Base-by-base conservation (phyloP, 306 rosid genomes). In the Castanea mollissima region DNA sequence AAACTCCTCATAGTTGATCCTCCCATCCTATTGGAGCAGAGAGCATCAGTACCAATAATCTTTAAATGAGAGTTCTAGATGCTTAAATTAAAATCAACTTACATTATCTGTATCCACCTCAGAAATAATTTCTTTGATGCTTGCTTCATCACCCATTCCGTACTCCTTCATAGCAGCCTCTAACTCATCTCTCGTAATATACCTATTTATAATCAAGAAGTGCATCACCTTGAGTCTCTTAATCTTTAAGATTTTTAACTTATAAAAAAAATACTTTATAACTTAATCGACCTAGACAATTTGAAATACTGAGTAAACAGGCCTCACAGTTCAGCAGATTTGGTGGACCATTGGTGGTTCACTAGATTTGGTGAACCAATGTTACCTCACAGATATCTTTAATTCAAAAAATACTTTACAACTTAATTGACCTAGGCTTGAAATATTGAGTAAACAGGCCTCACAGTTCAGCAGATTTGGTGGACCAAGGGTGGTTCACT, bases 91-190 rank as follows among this genome's bases (percentile, higher is more conserved):
- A 15, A 67, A 57, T 44, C 54, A 69, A 91, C 98, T 94, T 88
- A 92, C 98, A 80, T 92, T 91, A 80, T 94, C 97, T 20, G 94
- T 77, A 82, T 94, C 98, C 83, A 94, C 98, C 88, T 94, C 98
- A 4, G 97, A 90, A 68, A 94, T 94, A 67, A 94, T 92, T 64
- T 94, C 98, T 86, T 82, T 94, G 81, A 94, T 90, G 71, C 94
- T 86, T 63, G 90, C 83, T 70, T 89, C 97, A 78, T 91, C 97
- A 15, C 93, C 93, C 85, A 92, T 89, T 76, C 93, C 97, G 69
- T 94, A 91, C 85, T 92, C 83, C 76, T 93, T 92, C 98, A 92
- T 91, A 71, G 98, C 97, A 76, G 82, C 87, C 87, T 94, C 97
- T 78, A 94, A 63, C 79, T 94, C 98, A 75, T 94, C 98, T 85